Conservation (phyloP, 1,284 basidiomycete genomes). For the Ceratobasidium papillatum region DNA sequence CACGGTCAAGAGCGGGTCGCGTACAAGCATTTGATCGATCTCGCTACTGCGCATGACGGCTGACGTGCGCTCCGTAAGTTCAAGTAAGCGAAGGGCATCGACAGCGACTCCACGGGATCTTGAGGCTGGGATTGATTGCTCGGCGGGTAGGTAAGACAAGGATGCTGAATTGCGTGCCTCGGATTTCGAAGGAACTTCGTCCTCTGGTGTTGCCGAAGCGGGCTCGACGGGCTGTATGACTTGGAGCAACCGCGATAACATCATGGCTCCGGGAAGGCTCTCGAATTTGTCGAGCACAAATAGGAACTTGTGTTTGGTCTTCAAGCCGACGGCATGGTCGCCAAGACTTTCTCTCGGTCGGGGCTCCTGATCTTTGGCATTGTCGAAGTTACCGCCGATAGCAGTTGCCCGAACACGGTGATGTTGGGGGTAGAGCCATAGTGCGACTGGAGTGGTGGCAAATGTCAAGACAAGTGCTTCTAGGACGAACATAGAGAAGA, state of each 20-base stretch:
- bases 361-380: constrained; percentile 21
- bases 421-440: constrained; percentile 57
- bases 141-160: neutral
- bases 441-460: constrained; percentile 59
- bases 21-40: constrained; percentile 56
- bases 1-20: constrained; percentile 62
- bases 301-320: constrained; percentile 50
- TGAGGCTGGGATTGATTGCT: neutral
- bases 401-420: constrained; percentile 46
- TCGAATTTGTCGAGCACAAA: constrained; percentile 64
- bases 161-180: constrained; percentile 7
- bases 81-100: constrained; percentile 61
- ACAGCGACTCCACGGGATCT: constrained; percentile 44
- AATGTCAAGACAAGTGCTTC: constrained; percentile 60
- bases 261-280: constrained; percentile 53
- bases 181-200: neutral
- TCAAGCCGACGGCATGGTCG: constrained; percentile 24
- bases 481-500: constrained; percentile 66
- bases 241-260: constrained; percentile 40
- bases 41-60: constrained; percentile 64
- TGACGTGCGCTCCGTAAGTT: constrained; percentile 65
- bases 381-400: constrained; percentile 40
- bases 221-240: neutral
- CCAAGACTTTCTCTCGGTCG: constrained; percentile 9
- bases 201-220: neutral